A percentile compares a stretch with the other conserved stretches of the same genome.
Evolutionary conservation across 768 basidiomycete species (phyloP).

Genomic region (Leucogyrophana mollusca): DNA sequence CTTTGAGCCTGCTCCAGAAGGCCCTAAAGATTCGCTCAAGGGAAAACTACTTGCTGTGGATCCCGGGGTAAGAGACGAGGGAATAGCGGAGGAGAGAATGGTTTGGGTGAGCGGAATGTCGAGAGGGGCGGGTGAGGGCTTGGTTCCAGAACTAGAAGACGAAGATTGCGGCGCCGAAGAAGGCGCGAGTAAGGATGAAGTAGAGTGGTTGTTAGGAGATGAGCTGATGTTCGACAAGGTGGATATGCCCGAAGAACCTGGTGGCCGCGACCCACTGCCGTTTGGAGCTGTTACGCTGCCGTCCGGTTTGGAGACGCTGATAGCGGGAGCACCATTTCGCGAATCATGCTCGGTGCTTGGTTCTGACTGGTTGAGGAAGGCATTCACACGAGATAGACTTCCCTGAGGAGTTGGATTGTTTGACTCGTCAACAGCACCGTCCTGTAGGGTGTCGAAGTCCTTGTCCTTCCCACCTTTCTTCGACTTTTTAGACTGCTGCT

Average conservation of each 20-base stretch:
- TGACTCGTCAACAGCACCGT: conserved; percentile 40
- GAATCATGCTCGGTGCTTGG: conserved; percentile 33
- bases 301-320: conserved; percentile 33
- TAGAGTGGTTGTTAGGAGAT: conserved; percentile 37
- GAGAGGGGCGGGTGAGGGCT: conserved; percentile 54
- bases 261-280: conserved; percentile 35
- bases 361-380: conserved; percentile 38
- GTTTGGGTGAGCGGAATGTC: conserved; percentile 83
- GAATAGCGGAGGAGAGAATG: conserved; percentile 72
- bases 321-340: conserved; percentile 29
- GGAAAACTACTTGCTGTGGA: conserved; percentile 43
- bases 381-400: conserved; percentile 45
- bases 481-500: conserved; percentile 80
- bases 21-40: conserved; percentile 32
- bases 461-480: conserved; percentile 72
- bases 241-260: conserved; percentile 21
- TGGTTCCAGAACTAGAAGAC: conserved; percentile 22
- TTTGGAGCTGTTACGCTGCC: conserved; percentile 37
- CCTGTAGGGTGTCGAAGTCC: conserved; percentile 51
- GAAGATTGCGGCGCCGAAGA: conserved; percentile 10
- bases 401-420: conserved; percentile 36
- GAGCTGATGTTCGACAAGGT: conserved; percentile 38
- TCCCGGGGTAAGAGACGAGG: conserved; percentile 47
- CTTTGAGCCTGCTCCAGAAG: conserved; percentile 42
- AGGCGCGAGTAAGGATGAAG: conserved; percentile 36